These are phyloP conservation scores for Madurella mycetomatis DNA, from an alignment of 2,329 filamentous ascomycete species.

Conservation along the genomic window DNA sequence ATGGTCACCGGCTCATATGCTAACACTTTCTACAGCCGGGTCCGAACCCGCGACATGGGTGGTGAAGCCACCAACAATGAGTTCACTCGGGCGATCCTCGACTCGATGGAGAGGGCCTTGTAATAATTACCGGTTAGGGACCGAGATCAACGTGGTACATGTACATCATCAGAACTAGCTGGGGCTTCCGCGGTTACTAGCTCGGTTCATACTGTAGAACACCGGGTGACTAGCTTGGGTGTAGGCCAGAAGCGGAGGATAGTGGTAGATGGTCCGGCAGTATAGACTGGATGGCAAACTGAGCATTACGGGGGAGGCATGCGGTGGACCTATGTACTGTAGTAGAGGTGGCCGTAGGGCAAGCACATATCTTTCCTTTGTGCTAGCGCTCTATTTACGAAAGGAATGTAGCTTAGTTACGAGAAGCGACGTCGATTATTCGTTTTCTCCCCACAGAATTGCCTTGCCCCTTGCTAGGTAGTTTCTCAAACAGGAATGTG, in stretches of 20 bases:
- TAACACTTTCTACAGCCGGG: slow-evolving; percentile 58
- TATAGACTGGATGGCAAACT: slow-evolving; percentile 12
- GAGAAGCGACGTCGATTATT: background rate
- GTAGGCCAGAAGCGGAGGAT: slow-evolving; percentile 2
- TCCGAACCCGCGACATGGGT: slow-evolving; percentile 93
- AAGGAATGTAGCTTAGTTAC: slow-evolving; percentile 6
- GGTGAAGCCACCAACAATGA: slow-evolving; percentile 84
- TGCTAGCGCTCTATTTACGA: slow-evolving; percentile 8
- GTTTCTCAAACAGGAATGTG: background rate
- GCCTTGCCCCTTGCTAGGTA: background rate
- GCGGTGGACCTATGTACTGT: slow-evolving; percentile 9
- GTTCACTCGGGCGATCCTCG: slow-evolving; percentile 89
- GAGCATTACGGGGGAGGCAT: background rate
- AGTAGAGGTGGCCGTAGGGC: slow-evolving; percentile 3
- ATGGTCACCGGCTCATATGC: slow-evolving; percentile 18
- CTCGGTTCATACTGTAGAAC: slow-evolving; percentile 4
- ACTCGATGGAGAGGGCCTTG: slow-evolving; percentile 77
- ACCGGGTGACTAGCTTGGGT: background rate
- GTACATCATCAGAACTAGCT: slow-evolving; percentile 8
- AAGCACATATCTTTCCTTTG: slow-evolving; percentile 6
- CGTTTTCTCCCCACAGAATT: too few relatives aligned
- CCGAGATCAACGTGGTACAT: slow-evolving; percentile 4
- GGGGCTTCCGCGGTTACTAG: background rate
- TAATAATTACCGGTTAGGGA: slow-evolving; percentile 13
- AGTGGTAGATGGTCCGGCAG: slow-evolving; percentile 2